Evolutionary conservation across 2,329 filamentous ascomycete genomes (phyloP), one percentile per base, ranked within the genome.

Genomic region (Pseudogymnoascus sp.): DNA sequence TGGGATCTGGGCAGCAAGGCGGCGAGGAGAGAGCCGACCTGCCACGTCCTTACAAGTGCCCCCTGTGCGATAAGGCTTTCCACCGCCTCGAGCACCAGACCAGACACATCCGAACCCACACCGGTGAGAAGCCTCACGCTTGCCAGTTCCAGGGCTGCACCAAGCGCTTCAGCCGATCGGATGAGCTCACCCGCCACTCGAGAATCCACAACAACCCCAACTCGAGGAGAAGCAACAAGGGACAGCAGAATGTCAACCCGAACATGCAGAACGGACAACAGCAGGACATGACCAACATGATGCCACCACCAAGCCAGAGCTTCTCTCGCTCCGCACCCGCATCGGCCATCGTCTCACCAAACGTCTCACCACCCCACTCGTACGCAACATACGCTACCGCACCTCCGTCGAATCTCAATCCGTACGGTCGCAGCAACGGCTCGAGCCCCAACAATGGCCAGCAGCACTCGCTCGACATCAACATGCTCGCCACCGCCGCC

Each of bases 141-240:
- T 99, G 93, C 84, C 88, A 91, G 75, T 97, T 93, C 73, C 92
- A 91, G 3, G 92, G 92, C 70, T 97, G 93, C 85, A 93, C 90
- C 70, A 97, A 97, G 79, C 91, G 93, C 72, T 97, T 99, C 80
- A 96, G 91, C 67, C 88, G 93, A 67, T 97, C 93, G 11, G 93
- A 99, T 74, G 93, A 99, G 78, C 82, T 99, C 70, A 99, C 94
- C 66, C 88, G 93, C 66, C 93, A 99, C 78, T 97, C 93, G 74
- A 86, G 93, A 75, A 99, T 99, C 79, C 93, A 99, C 84, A 97
- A 91, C 85, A 99, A 97, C 78, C 93, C 94, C 64, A 97, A 97
- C 82, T 97, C 92, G 64, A 84, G 94, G 73, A 83, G 93, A 73
- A 92, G 91, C 68, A 95, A 96, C 82, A 96, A 96, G 81, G 85